Conservation (phyloP, 495 filamentous ascomycete species). For the Pyrenula aspistea region DNA sequence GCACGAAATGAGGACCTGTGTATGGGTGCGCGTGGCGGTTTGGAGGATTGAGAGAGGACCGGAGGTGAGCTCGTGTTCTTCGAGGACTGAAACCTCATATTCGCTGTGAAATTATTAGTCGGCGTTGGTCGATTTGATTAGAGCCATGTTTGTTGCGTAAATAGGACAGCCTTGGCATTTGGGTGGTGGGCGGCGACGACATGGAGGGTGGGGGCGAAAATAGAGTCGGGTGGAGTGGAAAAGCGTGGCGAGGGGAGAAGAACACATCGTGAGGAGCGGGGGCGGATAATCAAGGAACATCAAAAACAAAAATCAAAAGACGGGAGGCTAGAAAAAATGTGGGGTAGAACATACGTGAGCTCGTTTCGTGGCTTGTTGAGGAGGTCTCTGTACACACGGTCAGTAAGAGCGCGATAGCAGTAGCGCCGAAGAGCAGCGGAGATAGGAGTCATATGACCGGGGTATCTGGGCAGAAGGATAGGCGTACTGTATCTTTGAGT, state of each 20-base stretch:
- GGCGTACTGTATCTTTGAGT: conserved; percentile 67
- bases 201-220: conserved; percentile 6
- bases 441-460: conserved; percentile 5
- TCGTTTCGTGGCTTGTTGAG: conserved; percentile 69
- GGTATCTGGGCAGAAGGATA: conserved; percentile 4
- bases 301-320: not conserved
- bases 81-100: conserved; percentile 78
- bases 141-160: not conserved
- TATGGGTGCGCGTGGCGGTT: conserved; percentile 76
- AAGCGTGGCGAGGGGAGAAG: not conserved
- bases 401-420: conserved; percentile 14
- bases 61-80: conserved; percentile 81
- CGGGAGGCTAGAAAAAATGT: not conserved
- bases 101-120: conserved; percentile 39
- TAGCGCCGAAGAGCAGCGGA: conserved; percentile 11
- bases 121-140: conserved; percentile 15
- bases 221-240: not conserved
- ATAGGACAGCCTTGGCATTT: conserved; percentile 5
- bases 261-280: not conserved
- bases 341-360: conserved; percentile 52
- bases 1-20: conserved; percentile 81
- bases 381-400: conserved; percentile 47
- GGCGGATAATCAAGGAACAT: not conserved
- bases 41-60: conserved; percentile 86
- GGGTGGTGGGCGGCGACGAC: conserved; percentile 1